Base-by-base conservation (phyloP, 345 rosid genomes). In the Geranium brycei region DNA sequence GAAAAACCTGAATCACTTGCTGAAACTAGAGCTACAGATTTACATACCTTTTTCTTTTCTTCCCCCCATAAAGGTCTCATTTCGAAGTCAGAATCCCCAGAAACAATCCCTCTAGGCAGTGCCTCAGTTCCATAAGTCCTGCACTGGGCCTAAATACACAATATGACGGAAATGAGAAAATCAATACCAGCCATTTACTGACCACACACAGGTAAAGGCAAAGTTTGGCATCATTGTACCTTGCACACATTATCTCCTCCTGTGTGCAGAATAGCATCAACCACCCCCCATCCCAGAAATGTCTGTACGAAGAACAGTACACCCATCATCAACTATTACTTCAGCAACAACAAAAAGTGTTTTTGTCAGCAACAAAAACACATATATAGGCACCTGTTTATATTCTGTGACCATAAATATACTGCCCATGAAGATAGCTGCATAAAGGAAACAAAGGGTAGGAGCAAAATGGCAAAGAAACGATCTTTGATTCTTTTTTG, bases 81-180 rank as follows among this genome's bases (percentile, higher is more conserved):
- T 83, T 86, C 87, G 65, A 86, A 75, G 69, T 91, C 86, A 17
- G 97, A 84, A 62, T 82, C 84, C 63, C 69, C 67, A 16, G 84
- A 73, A 67, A 87, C 75, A 31, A 91, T 84, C 7, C 91, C 97
- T 79, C 60, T 66, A 19, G 97, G 97, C 59, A 91, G 71, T 5
- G 75, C 62, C 73, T 80, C 82, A 31, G 71, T 78, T 63, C 91
- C 85, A 18, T 3, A 28, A 59, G 77, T 79, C 62, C 78, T 75
- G 56, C 73, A 17, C 19, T 69, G 82, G 59, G 66, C 71, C 88
- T 85, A 74, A 51, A 58, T 30, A 51, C 32, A 66, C 53, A 66
- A 1, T 18, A 65, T 31, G 30, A 1, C 60, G 60, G 23, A 32
- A 23, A 31, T 62, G 55, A 38, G 57, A n/a, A 66, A n/a, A 15